A percentile compares a stretch with the other conserved stretches of the same genome.
Evolutionary conservation across 805 yeast genomes (phyloP).

Genomic region (Ogataea ganodermae): DNA sequence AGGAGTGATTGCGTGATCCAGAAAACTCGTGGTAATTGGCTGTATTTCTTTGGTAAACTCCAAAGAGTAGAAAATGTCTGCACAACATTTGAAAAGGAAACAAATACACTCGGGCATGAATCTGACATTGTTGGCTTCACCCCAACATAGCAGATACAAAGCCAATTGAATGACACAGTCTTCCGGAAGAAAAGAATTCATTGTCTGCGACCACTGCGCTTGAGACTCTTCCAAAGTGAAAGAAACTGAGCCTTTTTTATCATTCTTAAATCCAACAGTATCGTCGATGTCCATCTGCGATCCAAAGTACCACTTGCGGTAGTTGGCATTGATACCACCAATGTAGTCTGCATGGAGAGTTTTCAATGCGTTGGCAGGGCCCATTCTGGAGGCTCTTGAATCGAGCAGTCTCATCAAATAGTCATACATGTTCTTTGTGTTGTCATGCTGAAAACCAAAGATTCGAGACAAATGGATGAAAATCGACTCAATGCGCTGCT

Average conservation of each 20-base stretch:
- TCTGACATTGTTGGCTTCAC: conserved; percentile 83
- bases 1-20: conserved; percentile 76
- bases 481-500: conserved; percentile 56
- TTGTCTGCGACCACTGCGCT: conserved; percentile 50
- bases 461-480: conserved; percentile 52
- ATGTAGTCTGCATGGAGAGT: conserved; percentile 74
- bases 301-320: conserved; percentile 76
- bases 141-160: conserved; percentile 78
- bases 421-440: conserved; percentile 66
- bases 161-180: conserved; percentile 66
- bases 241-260: conserved; percentile 24
- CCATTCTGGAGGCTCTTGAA: conserved; percentile 68
- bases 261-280: conserved; percentile 39
- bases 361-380: conserved; percentile 54
- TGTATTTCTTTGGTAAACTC: conserved; percentile 38
- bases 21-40: conserved; percentile 42
- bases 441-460: conserved; percentile 73
- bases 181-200: conserved; percentile 50
- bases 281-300: conserved; percentile 66
- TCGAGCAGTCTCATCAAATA: conserved; percentile 62
- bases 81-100: conserved; percentile 80
- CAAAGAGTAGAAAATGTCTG: conserved; percentile 59
- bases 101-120: conserved; percentile 90
- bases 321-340: conserved; percentile 70
- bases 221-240: conserved; percentile 45